phyloP scores from a whole-genome alignment of 2,329 filamentous ascomycete genomes.

The Monosporascus sp. region DNA sequence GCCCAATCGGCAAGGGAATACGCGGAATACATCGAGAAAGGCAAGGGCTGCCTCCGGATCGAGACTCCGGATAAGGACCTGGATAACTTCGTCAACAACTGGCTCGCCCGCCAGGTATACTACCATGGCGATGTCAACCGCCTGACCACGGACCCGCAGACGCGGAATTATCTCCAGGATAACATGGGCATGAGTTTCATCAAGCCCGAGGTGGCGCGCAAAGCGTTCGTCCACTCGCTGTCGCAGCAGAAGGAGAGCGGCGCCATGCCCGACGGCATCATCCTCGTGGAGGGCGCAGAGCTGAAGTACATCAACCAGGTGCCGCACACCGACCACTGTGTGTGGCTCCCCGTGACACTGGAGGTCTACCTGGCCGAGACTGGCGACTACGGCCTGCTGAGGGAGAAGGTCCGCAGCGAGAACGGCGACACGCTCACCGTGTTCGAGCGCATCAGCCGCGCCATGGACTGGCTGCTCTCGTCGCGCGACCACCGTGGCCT shows the following conservation, averaged over 20 bases:
- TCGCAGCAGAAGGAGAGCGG: conserved; percentile 48
- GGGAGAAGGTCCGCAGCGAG: conserved; percentile 34
- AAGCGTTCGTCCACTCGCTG: conserved; percentile 43
- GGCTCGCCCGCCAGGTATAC: conserved; percentile 51
- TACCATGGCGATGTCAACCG: conserved; percentile 56
- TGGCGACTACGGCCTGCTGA: conserved; percentile 44
- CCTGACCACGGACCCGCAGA: conserved; percentile 53
- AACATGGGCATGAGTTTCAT: conserved; percentile 58
- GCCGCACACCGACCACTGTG: conserved; percentile 55
- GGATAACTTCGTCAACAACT: conserved; percentile 55
- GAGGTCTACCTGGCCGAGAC: conserved; percentile 52
- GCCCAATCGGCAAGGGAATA: conserved; percentile 40
- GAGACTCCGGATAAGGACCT: conserved; percentile 48
- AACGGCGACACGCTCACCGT: conserved; percentile 43
- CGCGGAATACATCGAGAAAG: conserved; percentile 43
- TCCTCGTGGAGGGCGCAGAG: conserved; percentile 47
- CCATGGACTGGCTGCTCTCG: conserved; percentile 50
- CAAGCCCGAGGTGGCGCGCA: conserved; percentile 42
- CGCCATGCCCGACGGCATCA: conserved; percentile 53
- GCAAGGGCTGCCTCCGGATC: conserved; percentile 45
- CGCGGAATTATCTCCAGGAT: conserved; percentile 54
- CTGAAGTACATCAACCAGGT: conserved; percentile 57
- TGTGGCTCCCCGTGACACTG: conserved; percentile 50
- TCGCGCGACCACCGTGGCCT: conserved; percentile 47
- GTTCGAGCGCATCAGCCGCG: conserved; percentile 48